These are phyloP conservation scores for Acer negundo DNA, from an alignment of 345 rosid genomes.

Conservation along the genomic window DNA sequence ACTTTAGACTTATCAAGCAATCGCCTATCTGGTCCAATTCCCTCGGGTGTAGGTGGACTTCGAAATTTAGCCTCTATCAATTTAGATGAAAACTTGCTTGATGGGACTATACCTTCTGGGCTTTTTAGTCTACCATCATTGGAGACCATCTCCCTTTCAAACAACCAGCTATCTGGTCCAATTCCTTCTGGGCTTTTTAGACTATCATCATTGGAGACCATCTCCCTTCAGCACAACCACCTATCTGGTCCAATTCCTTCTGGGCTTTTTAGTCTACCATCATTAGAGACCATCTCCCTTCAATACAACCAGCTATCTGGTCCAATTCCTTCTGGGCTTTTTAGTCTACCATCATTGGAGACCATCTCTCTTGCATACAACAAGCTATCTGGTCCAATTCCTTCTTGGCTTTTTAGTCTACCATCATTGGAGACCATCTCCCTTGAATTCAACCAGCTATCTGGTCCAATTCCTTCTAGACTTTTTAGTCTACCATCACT, in stretches of 20 bases:
- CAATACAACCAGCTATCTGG: constrained; percentile 16
- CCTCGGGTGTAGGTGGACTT: too few relatives aligned
- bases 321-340: constrained; percentile 9
- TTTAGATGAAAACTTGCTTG: too few relatives aligned
- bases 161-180: constrained; percentile 21
- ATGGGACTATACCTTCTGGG: neutral
- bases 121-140: neutral
- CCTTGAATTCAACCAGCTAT: too few relatives aligned
- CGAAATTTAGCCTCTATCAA: too few relatives aligned
- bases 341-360: neutral
- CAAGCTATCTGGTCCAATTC: constrained; percentile 5
- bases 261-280: neutral
- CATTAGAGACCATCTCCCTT: neutral
- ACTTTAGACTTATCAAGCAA: too few relatives aligned
- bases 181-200: constrained; percentile 6
- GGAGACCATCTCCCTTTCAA: neutral
- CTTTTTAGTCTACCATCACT: neutral
- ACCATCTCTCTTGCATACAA: constrained; percentile 9
- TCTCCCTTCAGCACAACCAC: constrained; percentile 8
- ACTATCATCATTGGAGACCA: neutral
- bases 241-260: constrained; percentile 20
- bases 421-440: too few relatives aligned
- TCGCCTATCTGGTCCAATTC: too few relatives aligned
- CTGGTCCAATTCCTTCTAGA: neutral
- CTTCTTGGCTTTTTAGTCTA: too few relatives aligned